Conservation (phyloP, 768 basidiomycete species). For the button mushroom (Agaricus bisporus) region DNA sequence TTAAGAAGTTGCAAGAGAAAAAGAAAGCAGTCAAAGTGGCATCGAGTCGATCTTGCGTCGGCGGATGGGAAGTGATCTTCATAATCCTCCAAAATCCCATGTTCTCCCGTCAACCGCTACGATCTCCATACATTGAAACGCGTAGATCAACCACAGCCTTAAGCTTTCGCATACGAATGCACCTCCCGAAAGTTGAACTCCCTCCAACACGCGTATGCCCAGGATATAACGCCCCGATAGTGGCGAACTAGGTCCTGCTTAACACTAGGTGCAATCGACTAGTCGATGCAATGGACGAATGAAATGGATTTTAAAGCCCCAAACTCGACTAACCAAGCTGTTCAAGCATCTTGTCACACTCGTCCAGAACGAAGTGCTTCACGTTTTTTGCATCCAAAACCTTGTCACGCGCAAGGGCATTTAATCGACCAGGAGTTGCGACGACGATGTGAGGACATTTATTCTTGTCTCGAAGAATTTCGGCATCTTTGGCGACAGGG, state of each 20-base stretch:
- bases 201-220: not conserved
- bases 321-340: constrained; percentile 95
- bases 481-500: constrained; percentile 88
- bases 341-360: constrained; percentile 99
- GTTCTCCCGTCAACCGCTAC: constrained; percentile 1
- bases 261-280: constrained; percentile 32
- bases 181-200: constrained; percentile 3
- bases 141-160: not conserved
- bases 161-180: not conserved
- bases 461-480: constrained; percentile 88
- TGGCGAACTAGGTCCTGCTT: constrained; percentile 3
- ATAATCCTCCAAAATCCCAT: not conserved
- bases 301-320: constrained; percentile 47
- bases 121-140: not conserved
- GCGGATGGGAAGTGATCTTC: constrained; percentile 11
- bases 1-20: constrained; percentile 42
- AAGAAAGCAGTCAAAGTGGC: constrained; percentile 27
- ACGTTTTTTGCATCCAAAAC: constrained; percentile 91
- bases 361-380: constrained; percentile 99
- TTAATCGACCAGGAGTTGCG: constrained; percentile 95
- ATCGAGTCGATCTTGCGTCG: constrained; percentile 11
- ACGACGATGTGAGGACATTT: constrained; percentile 99
- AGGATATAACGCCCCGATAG: constrained; percentile 11
- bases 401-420: constrained; percentile 94
- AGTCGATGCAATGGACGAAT: constrained; percentile 40